These are phyloP conservation scores for Cystobasidium sp. DNA, from an alignment of 1,284 basidiomycete species.

Conservation along the genomic window DNA sequence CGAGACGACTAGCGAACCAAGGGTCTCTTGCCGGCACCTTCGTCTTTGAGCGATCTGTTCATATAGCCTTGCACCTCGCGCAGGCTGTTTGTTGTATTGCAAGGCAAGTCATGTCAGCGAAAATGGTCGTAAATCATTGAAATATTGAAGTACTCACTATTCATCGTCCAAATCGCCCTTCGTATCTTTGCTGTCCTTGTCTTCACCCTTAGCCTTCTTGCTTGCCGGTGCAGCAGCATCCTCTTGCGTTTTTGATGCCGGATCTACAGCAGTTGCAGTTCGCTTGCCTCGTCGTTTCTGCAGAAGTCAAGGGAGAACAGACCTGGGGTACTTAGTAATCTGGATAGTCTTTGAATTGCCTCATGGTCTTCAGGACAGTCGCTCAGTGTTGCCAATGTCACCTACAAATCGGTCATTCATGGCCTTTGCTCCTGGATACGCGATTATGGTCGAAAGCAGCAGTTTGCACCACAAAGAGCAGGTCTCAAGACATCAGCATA, in stretches of 20 bases:
- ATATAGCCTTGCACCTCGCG: slow-evolving; percentile 19
- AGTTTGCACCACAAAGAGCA: background rate
- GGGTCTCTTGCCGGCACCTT: slow-evolving; percentile 40
- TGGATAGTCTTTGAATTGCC: background rate
- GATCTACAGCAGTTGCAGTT: slow-evolving; percentile 20
- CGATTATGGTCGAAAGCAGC: background rate
- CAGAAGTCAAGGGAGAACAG: background rate
- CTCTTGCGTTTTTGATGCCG: background rate
- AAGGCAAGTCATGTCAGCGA: background rate
- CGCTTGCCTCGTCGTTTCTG: slow-evolving; percentile 41
- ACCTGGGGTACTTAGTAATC: background rate
- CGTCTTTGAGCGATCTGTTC: slow-evolving; percentile 30
- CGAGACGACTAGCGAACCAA: slow-evolving; percentile 14
- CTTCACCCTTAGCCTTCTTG: slow-evolving; percentile 24
- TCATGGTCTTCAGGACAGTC: background rate
- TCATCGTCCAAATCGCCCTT: slow-evolving; percentile 22
- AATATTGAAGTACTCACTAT: slow-evolving; percentile 29
- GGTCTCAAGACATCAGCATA: slow-evolving; percentile 14
- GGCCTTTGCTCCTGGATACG: slow-evolving; percentile 26
- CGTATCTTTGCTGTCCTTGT: slow-evolving; percentile 7
- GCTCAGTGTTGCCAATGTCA: background rate
- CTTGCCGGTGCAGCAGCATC: slow-evolving; percentile 11
- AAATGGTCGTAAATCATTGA: background rate
- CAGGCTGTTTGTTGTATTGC: background rate
- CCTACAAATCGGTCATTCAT: slow-evolving; percentile 40